Evolutionary conservation across 768 basidiomycete species (phyloP), one percentile per base, ranked within the genome.

Genomic region (Tulasnella sp.): DNA sequence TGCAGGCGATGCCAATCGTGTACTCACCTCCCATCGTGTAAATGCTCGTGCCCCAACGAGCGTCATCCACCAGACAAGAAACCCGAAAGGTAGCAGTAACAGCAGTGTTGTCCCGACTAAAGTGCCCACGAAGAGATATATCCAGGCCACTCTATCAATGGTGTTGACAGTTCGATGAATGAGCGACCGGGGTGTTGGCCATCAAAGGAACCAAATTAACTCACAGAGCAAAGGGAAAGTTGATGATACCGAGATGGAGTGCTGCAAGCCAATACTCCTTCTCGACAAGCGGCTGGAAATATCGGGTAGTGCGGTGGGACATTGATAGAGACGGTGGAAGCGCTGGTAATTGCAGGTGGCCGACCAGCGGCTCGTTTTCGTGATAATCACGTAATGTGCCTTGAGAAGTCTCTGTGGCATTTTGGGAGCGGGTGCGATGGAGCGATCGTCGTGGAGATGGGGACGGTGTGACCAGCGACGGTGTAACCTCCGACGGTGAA

Each of bases 21-120:
- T 19, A 50, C 73, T 61, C 50, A 83, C 83, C 76, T 91, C 88
- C 60, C 80, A 84, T 63, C 85, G 73, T 3, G 88, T 76, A 63
- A 90, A 85, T 1, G 73, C 67, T 26, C 88, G 75, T 8, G 87
- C 88, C 13, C 86, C 87, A 7, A 90, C 69, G 4, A 91, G 75
- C 70, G 58, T 63, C 17, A 48, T 32, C 61, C 61, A 63, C 61
- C 61, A 63, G 41, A 63, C 51, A 29, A 63, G 30, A n/a, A 38
- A 83, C 11, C 88, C 88, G 17, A 91, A 71, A 1, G 88, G 88
- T 3, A 90, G 76, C 0, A 85, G 83, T 67, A 90, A 76, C n/a
- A 91, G 77, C 13, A 88, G 76, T 0, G 84, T 87, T 24, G 88
- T 90, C 10, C 88, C 88, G 0, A 88, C 88, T 70, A 91, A 71